Conservation (phyloP, 106 monocot genomes). For the Allium cepa region DNA sequence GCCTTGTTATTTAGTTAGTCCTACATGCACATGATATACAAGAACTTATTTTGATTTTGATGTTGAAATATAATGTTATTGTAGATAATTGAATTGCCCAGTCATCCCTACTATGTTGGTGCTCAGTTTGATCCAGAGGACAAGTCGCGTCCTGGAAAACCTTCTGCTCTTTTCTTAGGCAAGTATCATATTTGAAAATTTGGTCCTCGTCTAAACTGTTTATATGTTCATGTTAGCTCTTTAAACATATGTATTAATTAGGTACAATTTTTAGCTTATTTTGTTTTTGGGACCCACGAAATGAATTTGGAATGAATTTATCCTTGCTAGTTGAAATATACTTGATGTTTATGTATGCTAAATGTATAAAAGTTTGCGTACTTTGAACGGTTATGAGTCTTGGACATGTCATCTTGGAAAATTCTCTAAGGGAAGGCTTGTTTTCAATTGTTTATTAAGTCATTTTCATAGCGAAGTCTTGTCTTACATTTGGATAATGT, state of each 20-base stretch:
- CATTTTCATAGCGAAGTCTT: too few species aligned
- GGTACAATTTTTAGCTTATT: not conserved
- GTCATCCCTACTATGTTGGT: conserved; percentile 66
- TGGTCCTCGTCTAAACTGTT: not conserved
- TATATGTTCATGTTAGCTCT: not conserved
- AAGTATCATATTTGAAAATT: not conserved
- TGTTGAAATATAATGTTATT: not conserved
- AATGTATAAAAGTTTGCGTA: too few species aligned
- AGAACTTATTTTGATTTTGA: not conserved
- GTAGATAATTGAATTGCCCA: conserved; percentile 59
- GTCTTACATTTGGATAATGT: too few species aligned
- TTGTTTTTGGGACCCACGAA: not conserved
- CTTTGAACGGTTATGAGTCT: too few species aligned
- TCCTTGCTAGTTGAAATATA: too few species aligned
- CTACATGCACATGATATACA: too few species aligned
- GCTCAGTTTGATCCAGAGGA: conserved; percentile 79
- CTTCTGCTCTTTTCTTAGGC: conserved; percentile 69
- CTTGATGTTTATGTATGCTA: too few species aligned
- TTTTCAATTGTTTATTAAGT: too few species aligned
- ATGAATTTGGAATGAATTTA: too few species aligned
- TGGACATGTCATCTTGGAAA: too few species aligned
- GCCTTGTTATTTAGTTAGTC: not conserved
- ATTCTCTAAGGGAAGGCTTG: too few species aligned
- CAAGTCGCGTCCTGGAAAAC: conserved; percentile 74
- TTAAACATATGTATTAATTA: not conserved